A percentile compares a stretch with the other conserved stretches of the same genome.
Evolutionary conservation across 768 basidiomycete species (phyloP).

Genomic region (Mycena sanguinolenta): DNA sequence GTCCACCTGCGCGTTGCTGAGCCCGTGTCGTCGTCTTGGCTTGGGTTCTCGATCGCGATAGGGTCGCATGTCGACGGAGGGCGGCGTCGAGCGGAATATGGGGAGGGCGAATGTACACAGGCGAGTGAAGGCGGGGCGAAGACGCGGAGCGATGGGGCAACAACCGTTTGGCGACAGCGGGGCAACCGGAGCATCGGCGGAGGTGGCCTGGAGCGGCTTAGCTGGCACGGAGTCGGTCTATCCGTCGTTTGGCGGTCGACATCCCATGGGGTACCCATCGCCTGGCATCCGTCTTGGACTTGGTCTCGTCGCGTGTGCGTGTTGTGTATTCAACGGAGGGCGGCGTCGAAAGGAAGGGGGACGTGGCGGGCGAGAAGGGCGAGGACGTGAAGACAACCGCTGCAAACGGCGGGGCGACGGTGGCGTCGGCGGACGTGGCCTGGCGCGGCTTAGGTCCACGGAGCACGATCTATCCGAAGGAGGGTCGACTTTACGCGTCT

Average conservation of each 20-base stretch:
- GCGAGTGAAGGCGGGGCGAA: not conserved
- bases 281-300: not conserved
- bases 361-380: not conserved
- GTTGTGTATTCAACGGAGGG: no score
- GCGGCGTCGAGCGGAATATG: constrained; percentile 14
- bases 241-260: not conserved
- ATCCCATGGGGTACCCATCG: not conserved
- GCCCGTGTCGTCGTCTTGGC: not conserved
- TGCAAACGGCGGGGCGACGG: not conserved
- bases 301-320: not conserved
- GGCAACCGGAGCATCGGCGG: not conserved
- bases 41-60: not conserved
- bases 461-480: not conserved
- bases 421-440: not conserved
- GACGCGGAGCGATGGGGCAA: not conserved
- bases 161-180: not conserved
- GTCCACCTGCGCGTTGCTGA: not conserved
- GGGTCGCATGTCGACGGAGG: not conserved
- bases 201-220: constrained; percentile 1
- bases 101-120: not conserved
- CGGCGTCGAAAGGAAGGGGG: not conserved
- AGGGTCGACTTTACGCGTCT: not conserved
- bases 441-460: not conserved
- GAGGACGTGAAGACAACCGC: not conserved
- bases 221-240: not conserved